These are phyloP conservation scores for Hypoxylon fuscum DNA, from an alignment of 495 filamentous ascomycete genomes.

Conservation along the genomic window DNA sequence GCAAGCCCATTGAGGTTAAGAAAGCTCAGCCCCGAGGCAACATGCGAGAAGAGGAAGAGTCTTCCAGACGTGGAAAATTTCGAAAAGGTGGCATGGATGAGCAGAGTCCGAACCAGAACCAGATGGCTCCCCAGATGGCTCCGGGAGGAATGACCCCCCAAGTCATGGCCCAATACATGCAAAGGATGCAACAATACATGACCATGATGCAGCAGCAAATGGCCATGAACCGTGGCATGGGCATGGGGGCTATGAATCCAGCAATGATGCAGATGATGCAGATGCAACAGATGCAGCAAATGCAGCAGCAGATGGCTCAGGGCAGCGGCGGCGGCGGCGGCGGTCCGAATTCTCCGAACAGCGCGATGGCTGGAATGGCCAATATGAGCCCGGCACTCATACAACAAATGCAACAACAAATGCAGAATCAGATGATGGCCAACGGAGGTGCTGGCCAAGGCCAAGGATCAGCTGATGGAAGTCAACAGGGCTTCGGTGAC, in stretches of 20 bases:
- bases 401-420: slow-evolving; percentile 88
- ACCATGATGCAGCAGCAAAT: slow-evolving; percentile 89
- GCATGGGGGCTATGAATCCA: slow-evolving; percentile 62
- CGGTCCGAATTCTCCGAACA: slow-evolving; percentile 50
- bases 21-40: slow-evolving; percentile 96
- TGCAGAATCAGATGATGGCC: slow-evolving; percentile 69
- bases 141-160: slow-evolving; percentile 85
- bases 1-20: slow-evolving; percentile 97
- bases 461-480: slow-evolving; percentile 47
- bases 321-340: slow-evolving; percentile 51
- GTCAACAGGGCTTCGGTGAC: slow-evolving; percentile 54
- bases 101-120: slow-evolving; percentile 50
- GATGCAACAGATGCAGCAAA: slow-evolving; percentile 86
- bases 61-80: slow-evolving; percentile 69
- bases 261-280: slow-evolving; percentile 68
- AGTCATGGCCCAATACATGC: slow-evolving; percentile 98
- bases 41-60: slow-evolving; percentile 88
- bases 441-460: slow-evolving; percentile 56
- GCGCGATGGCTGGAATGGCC: slow-evolving; percentile 59
- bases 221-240: slow-evolving; percentile 67
- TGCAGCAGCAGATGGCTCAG: slow-evolving; percentile 73
- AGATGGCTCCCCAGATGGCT: slow-evolving; percentile 52
- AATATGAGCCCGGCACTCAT: slow-evolving; percentile 84
- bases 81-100: slow-evolving; percentile 58
- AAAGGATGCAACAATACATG: slow-evolving; percentile 97